Percentiles rank a stretch among this genome's conserved stretches.
These are phyloP conservation scores for Hanseniaspora vineae DNA, from an alignment of 805 yeast genomes.

Conservation along the genomic window DNA sequence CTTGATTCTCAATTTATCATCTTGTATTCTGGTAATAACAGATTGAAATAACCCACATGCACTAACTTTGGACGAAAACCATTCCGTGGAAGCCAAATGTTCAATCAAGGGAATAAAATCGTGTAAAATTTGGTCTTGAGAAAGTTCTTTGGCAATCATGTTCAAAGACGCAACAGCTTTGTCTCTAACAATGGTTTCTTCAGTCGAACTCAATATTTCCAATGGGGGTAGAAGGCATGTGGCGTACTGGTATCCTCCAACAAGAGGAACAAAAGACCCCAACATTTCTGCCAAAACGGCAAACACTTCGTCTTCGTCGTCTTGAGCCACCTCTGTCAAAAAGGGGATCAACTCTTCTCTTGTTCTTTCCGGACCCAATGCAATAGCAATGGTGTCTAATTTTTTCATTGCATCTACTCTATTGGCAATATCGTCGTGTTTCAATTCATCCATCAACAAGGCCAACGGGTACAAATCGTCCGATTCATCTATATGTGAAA, in stretches of 20 bases:
- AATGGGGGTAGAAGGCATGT: slow-evolving; percentile 49
- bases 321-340: slow-evolving; percentile 73
- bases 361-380: slow-evolving; percentile 88
- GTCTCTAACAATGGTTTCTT: slow-evolving; percentile 93
- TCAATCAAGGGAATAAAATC: slow-evolving; percentile 67
- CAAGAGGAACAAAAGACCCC: slow-evolving; percentile 74
- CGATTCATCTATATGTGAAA: slow-evolving; percentile 6
- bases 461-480: slow-evolving; percentile 80
- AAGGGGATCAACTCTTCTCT: slow-evolving; percentile 83
- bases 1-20: slow-evolving; percentile 40
- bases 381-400: slow-evolving; percentile 86
- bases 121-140: slow-evolving; percentile 48
- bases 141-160: slow-evolving; percentile 48
- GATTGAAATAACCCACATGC: slow-evolving; percentile 78
- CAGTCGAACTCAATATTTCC: slow-evolving; percentile 78
- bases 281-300: slow-evolving; percentile 86
- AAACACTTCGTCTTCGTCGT: slow-evolving; percentile 96
- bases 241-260: slow-evolving; percentile 71
- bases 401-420: slow-evolving; percentile 92
- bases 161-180: slow-evolving; percentile 83
- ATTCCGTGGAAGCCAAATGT: slow-evolving; percentile 70
- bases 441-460: slow-evolving; percentile 88
- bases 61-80: slow-evolving; percentile 91
- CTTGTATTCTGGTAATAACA: slow-evolving; percentile 43
- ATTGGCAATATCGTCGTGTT: slow-evolving; percentile 90